Base-by-base conservation (phyloP, 163 green algal species). In the Coccomyxa subellipsoidea region DNA sequence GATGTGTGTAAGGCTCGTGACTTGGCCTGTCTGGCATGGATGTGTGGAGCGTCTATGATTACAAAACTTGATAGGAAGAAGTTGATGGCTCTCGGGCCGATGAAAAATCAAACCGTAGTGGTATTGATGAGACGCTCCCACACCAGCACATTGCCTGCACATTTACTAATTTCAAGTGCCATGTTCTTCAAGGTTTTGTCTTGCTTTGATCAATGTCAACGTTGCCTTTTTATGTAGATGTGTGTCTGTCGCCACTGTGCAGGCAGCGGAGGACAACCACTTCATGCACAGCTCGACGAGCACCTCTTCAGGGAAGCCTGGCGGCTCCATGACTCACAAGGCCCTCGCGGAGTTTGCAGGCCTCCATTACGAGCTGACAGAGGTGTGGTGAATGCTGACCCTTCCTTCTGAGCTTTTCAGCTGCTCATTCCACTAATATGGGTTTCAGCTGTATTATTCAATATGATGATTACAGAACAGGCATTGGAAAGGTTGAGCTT, bases 211-310 rank as follows among this genome's bases (percentile, higher is more conserved):
- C n/a, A n/a, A n/a, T n/a, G n/a, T n/a, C n/a, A n/a, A n/a, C n/a
- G n/a, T n/a, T n/a, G n/a, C n/a, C n/a, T n/a, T n/a, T n/a, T n/a
- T n/a, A n/a, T n/a, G n/a, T n/a, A n/a, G n/a, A n/a, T n/a, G n/a
- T n/a, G n/a, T n/a, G n/a, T n/a, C n/a, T n/a, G n/a, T n/a, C n/a
- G n/a, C n/a, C n/a, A 18, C 47, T 40, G 1, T 40, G 70, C 70
- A 77, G 92, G 91, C 37, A 90, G 88, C 85, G 32, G 85, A 95
- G 87, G 96, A 99, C 92, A 99, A 99, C 90, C 90, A 85, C 83
- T 99, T 98, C 87, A 99, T 99, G 96, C 88, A 96, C 85, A 85
- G 70, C 0, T 86, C 87, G 3, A 59, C 25, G 7, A 87, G 85
- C 71, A 79, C 59, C 23, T n/a, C 70, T 4, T 73, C 66, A 54